Evolutionary conservation across 768 basidiomycete genomes (phyloP), one percentile per base, ranked within the genome.

Genomic region (Leccinum aurantiacum): DNA sequence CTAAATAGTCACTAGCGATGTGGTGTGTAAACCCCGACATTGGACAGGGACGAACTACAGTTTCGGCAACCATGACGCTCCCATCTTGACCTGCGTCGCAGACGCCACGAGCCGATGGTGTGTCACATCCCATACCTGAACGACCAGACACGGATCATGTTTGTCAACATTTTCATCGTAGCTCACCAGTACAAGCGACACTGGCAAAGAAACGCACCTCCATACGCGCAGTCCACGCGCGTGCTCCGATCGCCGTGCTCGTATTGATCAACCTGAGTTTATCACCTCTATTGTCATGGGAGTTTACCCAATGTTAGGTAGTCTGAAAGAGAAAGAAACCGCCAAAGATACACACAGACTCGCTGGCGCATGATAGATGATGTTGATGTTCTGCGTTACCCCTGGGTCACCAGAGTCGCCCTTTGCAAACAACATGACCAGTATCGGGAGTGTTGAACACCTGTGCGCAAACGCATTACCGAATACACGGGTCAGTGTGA

Each of bases 361-460:
- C 1, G 78, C 81, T 2, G 76, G 72, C 2, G 76, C 70, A 63
- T 84, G 81, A 60, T 78, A 83, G n/a, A 77, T 62, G 3, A 74
- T 69, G 54, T 82, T 77, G 64, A 84, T 79, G 2, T 66, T 74
- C 55, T 79, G 80, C 1, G 82, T 81, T 19, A 82, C 79, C 7
- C 78, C 78, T 1, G 13, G 65, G 60, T 5, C 68, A 67, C 14
- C 24, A 14, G 3, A 70, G 70, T 7, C 75, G 75, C 17, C 74
- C 69, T 1, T 72, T 7, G 35, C 71, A 13, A 69, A 67, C 37
- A 76, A 75, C 46, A 78, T 55, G 5, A 76, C 72, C 0, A 67
- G 63, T 46, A 81, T 74, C 0, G 82, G 70, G 24, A 78, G 68
- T 1, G 78, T 71, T 5, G 80, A 75, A 50, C 79, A 79, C 58